phyloP scores from a whole-genome alignment of 2,329 filamentous ascomycete species.

The Pseudogymnoascus sp. region DNA sequence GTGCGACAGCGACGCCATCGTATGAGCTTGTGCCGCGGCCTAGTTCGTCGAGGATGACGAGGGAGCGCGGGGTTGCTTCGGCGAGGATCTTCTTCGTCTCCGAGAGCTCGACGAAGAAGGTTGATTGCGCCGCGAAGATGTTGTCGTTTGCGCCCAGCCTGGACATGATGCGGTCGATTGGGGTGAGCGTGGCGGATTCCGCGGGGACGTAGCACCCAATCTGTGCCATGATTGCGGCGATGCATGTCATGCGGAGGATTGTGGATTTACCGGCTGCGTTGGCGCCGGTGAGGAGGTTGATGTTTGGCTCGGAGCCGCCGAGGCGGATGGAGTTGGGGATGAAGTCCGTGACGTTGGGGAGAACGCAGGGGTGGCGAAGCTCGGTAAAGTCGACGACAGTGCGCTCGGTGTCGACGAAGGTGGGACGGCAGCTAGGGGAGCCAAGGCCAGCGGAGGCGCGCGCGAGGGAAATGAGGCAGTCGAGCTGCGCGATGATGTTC shows the following conservation, averaged over 20 bases:
- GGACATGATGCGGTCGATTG: conserved; percentile 96
- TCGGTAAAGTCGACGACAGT: conserved; percentile 88
- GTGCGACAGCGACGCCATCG: conserved; percentile 91
- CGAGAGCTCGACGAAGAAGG: conserved; percentile 94
- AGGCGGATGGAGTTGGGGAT: conserved; percentile 92
- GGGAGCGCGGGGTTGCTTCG: conserved; percentile 85
- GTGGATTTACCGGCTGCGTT: conserved; percentile 98
- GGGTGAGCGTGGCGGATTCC: conserved; percentile 72
- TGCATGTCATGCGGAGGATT: conserved; percentile 90
- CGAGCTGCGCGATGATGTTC: conserved; percentile 81
- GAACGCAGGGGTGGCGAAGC: conserved; percentile 89
- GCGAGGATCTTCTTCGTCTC: conserved; percentile 97
- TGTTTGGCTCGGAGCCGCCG: conserved; percentile 72
- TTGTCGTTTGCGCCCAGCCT: conserved; percentile 96
- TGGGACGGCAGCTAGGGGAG: conserved; percentile 77
- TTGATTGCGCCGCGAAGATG: conserved; percentile 95
- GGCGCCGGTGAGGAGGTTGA: conserved; percentile 86
- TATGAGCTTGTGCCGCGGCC: conserved; percentile 92
- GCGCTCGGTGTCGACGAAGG: conserved; percentile 77
- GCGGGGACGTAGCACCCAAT: conserved; percentile 91
- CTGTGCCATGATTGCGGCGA: conserved; percentile 95
- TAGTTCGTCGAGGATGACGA: conserved; percentile 94
- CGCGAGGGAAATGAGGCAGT: conserved; percentile 88
- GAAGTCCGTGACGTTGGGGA: conserved; percentile 82
- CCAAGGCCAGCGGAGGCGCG: conserved; percentile 80